Evolutionary conservation across 225 moss, liverwort and hornwort genomes (phyloP).

Genomic region (Pleurozium schreberi): DNA sequence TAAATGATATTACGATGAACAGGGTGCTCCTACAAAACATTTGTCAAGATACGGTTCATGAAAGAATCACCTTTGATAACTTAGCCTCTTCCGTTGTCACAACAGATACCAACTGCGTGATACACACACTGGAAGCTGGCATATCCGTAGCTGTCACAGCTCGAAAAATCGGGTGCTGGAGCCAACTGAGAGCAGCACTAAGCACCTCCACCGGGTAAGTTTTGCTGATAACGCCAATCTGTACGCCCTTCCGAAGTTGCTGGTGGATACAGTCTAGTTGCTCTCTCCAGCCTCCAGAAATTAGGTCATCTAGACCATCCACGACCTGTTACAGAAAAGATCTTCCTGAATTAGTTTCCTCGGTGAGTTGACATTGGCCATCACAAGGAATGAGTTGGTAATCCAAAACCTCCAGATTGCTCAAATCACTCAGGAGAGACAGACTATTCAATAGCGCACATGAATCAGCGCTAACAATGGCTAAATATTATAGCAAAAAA

Average conservation of each 20-base stretch:
- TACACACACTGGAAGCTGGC: constrained; percentile 36
- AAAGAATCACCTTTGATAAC: constrained; percentile 49
- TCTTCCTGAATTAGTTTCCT: neutral
- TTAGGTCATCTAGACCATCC: constrained; percentile 62
- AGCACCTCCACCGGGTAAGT: constrained; percentile 35
- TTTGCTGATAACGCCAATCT: constrained; percentile 44
- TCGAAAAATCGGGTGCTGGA: constrained; percentile 44
- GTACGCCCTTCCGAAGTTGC: constrained; percentile 35
- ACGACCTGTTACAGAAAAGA: constrained; percentile 34
- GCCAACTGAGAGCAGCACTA: constrained; percentile 34
- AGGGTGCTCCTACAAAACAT: neutral
- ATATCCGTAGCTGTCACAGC: constrained; percentile 22
- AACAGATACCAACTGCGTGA: constrained; percentile 60
- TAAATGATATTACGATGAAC: neutral
- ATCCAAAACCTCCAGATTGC: neutral
- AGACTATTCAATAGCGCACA: neutral
- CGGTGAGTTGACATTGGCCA: neutral
- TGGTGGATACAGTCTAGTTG: constrained; percentile 35
- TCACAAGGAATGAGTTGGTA: neutral
- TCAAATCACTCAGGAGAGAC: neutral
- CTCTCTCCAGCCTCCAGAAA: constrained; percentile 28
- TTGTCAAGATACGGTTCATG: neutral
- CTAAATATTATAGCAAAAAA: neutral
- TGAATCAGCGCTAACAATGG: neutral
- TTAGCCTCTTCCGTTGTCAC: constrained; percentile 57